Base-by-base conservation (phyloP, 169 alveolate genomes). In the Cardiosporidium cionae region DNA sequence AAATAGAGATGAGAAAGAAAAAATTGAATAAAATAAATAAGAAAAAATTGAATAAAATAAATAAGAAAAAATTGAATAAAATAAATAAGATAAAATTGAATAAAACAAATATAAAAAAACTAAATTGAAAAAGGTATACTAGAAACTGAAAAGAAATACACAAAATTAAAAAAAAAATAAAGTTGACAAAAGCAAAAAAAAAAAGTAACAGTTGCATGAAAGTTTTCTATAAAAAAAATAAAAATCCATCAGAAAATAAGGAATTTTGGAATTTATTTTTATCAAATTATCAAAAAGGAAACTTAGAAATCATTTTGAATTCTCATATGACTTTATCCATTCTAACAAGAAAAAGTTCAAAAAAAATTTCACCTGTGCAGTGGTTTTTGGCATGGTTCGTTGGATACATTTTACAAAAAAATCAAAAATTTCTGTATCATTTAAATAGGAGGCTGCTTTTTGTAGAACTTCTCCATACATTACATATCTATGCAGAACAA, bases 381-480 rank as follows among this genome's bases (percentile, higher is more conserved):
- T 35, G 66, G 84, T 71, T 74, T 91, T 91, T 22, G 94, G 94
- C 35, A 78, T 79, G 0, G 78, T 85, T 74, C 93, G 83, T 80
- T 89, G 80, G 23, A 89, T 83, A 22, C 79, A 58, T 68, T 66
- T 79, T 5, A 76, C 72, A 63, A 91, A 88, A 79, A 76, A 88
- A 35, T 87, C 84, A 7, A 63, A 52, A 27, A 87, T 87, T 35
- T 78, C 87, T 25, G 74, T 74, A 63, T 91, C 87, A 36, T 78
- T 70, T 58, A 91, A 54, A 52, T 65, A 72, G 7, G 79, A 83
- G 3, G 91, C 94, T 9, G 83, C 80, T 73, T 68, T 86, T 68
- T 78, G 86, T 36, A 74, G 66, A 35, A 91, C 86, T 31, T 84
- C 85, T n/a, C 93, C 96, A 52, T 85, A 89, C 67, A 84, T 34